Conservation (phyloP, 345 rosid genomes). For the Reutealis trisperma region DNA sequence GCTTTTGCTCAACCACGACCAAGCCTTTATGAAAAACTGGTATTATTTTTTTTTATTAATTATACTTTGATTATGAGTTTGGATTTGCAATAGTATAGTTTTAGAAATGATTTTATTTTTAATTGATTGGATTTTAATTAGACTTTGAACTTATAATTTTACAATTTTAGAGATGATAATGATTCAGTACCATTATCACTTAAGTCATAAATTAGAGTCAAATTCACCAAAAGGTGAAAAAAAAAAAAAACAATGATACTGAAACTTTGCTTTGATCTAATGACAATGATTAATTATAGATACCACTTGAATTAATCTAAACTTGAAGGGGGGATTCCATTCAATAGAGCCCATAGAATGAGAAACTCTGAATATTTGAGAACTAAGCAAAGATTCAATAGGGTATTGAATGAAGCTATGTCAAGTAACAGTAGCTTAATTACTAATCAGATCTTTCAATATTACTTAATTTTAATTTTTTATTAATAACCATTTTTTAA, state of each 20-base stretch:
- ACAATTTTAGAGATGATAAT: no score
- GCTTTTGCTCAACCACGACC: conserved; percentile 36
- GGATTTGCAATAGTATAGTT: no score
- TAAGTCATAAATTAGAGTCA: no score
- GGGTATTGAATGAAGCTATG: conserved; percentile 32
- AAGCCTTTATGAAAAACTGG: conserved; percentile 45
- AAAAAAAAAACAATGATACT: no score
- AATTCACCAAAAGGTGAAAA: no score
- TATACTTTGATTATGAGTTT: no score
- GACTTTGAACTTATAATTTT: no score
- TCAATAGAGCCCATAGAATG: conserved; percentile 32
- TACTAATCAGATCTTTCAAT: no score
- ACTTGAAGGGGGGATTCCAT: conserved; percentile 39
- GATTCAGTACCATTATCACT: no score
- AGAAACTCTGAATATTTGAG: conserved; percentile 18
- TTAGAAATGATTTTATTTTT: neutral
- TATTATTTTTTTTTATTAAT: neutral
- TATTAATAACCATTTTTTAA: no score
- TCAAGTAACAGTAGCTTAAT: conserved; percentile 22
- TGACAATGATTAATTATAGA: conserved; percentile 10
- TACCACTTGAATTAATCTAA: conserved; percentile 30
- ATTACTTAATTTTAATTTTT: no score
- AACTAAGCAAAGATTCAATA: conserved; percentile 32
- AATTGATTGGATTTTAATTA: no score
- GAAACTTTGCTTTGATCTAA: neutral